Evolutionary conservation across 441 rosid genomes (phyloP).

Genomic region (Erodium chrysanthum): DNA sequence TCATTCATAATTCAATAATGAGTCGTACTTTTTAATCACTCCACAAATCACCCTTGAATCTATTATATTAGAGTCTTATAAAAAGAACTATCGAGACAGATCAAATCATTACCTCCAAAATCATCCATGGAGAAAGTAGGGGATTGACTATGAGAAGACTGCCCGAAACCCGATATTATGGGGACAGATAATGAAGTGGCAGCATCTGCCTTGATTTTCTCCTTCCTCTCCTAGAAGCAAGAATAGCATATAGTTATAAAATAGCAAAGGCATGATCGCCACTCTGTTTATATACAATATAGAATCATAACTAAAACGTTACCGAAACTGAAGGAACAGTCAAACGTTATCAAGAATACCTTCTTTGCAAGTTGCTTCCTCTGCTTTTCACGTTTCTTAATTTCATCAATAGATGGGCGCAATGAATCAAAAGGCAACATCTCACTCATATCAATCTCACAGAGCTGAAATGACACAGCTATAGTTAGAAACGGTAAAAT

Average conservation of each 20-base stretch:
- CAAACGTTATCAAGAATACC: constrained; percentile 38
- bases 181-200: constrained; percentile 42
- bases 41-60: neutral
- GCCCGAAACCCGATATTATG: constrained; percentile 30
- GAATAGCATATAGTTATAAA: too few relatives aligned
- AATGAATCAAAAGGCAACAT: constrained; percentile 52
- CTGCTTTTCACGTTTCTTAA: constrained; percentile 71
- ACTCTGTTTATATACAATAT: too few relatives aligned
- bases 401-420: constrained; percentile 77
- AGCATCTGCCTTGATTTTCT: constrained; percentile 67
- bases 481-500: constrained; percentile 12
- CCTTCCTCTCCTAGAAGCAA: constrained; percentile 50
- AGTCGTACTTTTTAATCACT: neutral
- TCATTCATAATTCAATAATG: too few relatives aligned
- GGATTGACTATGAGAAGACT: constrained; percentile 26
- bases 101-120: constrained; percentile 52
- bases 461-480: constrained; percentile 41
- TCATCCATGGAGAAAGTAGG: constrained; percentile 75
- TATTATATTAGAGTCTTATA: neutral
- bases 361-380: constrained; percentile 64
- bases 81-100: neutral
- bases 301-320: too few relatives aligned
- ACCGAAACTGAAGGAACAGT: too few relatives aligned
- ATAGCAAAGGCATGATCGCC: too few relatives aligned
- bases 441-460: constrained; percentile 78